A percentile compares a stretch with the other conserved stretches of the same genome.
These are phyloP conservation scores for Sistotremastrum niveocremeum DNA, from an alignment of 768 basidiomycete species.

Conservation along the genomic window DNA sequence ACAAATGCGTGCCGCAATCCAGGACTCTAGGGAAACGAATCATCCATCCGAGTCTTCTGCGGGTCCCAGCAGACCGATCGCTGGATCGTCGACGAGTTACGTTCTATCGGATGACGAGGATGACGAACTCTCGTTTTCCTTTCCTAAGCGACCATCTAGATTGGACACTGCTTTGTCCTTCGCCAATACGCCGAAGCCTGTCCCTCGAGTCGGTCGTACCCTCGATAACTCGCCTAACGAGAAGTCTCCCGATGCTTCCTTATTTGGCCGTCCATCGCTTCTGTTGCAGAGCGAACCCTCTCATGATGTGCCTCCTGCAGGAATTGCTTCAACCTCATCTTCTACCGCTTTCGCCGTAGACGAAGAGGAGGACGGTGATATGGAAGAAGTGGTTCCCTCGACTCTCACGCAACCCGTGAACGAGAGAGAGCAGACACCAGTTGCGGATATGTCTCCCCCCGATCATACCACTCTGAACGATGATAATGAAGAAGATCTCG, in stretches of 20 bases:
- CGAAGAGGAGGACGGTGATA: conserved; percentile 3
- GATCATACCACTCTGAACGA: not conserved
- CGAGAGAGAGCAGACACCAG: not conserved
- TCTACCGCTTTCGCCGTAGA: conserved; percentile 1
- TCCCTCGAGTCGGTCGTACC: not conserved
- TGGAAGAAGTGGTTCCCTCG: not conserved
- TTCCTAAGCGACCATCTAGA: conserved; percentile 45
- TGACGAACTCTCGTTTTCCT: conserved; percentile 42
- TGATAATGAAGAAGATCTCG: conserved; percentile 19
- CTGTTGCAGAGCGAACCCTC: conserved; percentile 6
- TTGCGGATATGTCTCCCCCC: not conserved
- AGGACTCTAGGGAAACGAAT: too few relatives aligned
- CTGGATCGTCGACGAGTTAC: too few relatives aligned
- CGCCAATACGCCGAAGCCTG: conserved; percentile 32
- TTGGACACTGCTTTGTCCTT: conserved; percentile 58
- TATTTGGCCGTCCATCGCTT: conserved; percentile 27
- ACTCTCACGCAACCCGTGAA: not conserved
- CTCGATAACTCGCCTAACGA: not conserved
- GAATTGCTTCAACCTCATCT: not conserved
- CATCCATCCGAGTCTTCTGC: too few relatives aligned
- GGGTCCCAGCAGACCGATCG: too few relatives aligned
- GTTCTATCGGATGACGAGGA: conserved; percentile 20
- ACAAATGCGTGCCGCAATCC: too few relatives aligned
- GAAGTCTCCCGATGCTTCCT: conserved; percentile 8
- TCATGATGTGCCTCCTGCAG: too few relatives aligned